Evolutionary conservation across 2,329 filamentous ascomycete species (phyloP), one percentile per base, ranked within the genome.

Genomic region (Fusarium incarnatum): DNA sequence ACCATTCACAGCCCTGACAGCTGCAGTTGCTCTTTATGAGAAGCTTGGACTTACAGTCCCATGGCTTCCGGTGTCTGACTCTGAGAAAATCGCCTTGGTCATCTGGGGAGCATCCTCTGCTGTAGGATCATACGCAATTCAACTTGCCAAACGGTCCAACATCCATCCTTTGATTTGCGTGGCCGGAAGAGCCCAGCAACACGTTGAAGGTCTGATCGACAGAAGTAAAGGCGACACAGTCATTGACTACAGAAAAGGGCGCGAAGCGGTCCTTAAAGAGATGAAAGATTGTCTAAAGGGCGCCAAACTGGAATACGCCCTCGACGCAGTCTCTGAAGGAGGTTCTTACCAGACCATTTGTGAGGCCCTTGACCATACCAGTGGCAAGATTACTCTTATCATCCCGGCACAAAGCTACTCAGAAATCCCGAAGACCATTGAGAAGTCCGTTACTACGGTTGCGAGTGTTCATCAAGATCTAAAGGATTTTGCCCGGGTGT

Each of bases 301-400:
- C 0, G 3, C 16, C 10, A 70, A 55, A 30, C 42, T 71, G 0
- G 47, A 64, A 12, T 55, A 54, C 0, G 67, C 67, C 0, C 71
- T 70, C 13, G 67, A 70, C 4, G 63, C 67, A 9, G 25, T 70
- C 7, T 70, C 67, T 5, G 67, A 68, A 5, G 52, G 50, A 27
- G 67, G 63, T 3, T 70, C 67, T 1, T 70, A 70, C 9, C 67
- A 70, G 22, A 70, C 67, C 3, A 64, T 70, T 4, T 70, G 67
- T 16, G 20, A 69, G 0, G 62, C 45, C 9, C 47, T 69, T 2
- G 67, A 67, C 4, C 20, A 58, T 0, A 18, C 40, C 2, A 58
- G 52, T 7, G 67, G 67, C 0, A 70, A 58, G 28, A 70, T 69
- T 8, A 67, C 67, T 2, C 57, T 67, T 2, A 70, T 69, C 0